A percentile compares a stretch with the other conserved stretches of the same genome.
Evolutionary conservation across 2,329 filamentous ascomycete genomes (phyloP).

Genomic region (Xylaria sp.): DNA sequence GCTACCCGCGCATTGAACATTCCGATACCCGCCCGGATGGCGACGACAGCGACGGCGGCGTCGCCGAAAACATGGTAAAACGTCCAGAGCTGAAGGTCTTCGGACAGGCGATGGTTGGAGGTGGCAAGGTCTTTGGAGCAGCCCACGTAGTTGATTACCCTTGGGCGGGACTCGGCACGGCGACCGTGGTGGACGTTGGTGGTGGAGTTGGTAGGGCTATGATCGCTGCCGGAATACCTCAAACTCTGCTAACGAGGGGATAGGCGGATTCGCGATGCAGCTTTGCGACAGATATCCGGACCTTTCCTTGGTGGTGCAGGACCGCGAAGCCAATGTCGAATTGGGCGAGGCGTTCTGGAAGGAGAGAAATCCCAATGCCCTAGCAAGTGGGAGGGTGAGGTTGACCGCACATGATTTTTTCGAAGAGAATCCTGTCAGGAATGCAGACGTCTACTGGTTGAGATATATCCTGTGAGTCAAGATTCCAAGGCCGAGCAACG

Average conservation of each 20-base stretch:
- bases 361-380: conserved; percentile 1
- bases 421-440: conserved; percentile 24
- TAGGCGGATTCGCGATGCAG: conserved; percentile 5
- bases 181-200: conserved; percentile 5
- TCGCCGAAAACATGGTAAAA: background rate
- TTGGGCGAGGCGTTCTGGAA: background rate
- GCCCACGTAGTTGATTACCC: conserved; percentile 7
- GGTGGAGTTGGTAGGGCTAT: conserved; percentile 5
- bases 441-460: conserved; percentile 30
- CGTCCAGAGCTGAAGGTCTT: conserved; percentile 4
- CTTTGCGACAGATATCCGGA: conserved; percentile 1
- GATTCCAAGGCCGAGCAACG: background rate
- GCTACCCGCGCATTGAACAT: too few species aligned
- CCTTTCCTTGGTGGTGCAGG: conserved; percentile 4
- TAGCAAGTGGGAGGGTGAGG: conserved; percentile 10
- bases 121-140: background rate
- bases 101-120: conserved; percentile 1
- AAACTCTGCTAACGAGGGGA: background rate
- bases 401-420: conserved; percentile 31
- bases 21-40: too few species aligned
- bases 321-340: conserved; percentile 2
- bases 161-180: conserved; percentile 6
- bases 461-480: conserved; percentile 22
- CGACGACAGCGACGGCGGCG: background rate
- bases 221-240: background rate